Evolutionary conservation across 768 basidiomycete genomes (phyloP), one percentile per base, ranked within the genome.

Genomic region (Mycena latifolia): DNA sequence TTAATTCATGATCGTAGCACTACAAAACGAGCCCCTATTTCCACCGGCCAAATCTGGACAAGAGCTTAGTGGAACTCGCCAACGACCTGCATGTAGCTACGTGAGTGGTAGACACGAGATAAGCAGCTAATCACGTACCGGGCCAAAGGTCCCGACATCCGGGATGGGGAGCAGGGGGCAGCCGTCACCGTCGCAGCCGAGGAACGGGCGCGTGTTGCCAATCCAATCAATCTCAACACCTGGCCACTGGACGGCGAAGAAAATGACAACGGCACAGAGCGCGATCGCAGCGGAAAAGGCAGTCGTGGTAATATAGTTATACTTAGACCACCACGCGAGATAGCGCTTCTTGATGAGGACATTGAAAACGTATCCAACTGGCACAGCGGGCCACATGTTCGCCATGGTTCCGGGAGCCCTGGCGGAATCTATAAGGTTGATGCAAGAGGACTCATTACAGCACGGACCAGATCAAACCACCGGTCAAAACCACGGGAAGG

Each of bases 221-320:
- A 69, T 70, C 77, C 77, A 80, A 47, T 74, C 64, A 57, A 81
- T 65, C 29, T 53, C 33, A 24, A 75, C 64, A 12, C 61, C 69
- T 2, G 65, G 72, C 53, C 73, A 67, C 55, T 78, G 64, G 18
- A 80, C 58, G 9, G 72, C 76, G 64, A 79, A 80, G 75, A 82
- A 81, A 52, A 79, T 77, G 41, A 80, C 69, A 51, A 82, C 69
- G 20, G 74, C 79, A 5, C 70, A 72, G 55, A 82, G 65, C 39
- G 78, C 79, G 54, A 80, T 78, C 51, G 75, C 79, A 22, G 74
- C 65, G 65, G 69, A 64, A 67, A 75, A 77, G 6, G 77, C 78
- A 28, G 75, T 74, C 20, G 78, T 73, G 46, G 77, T 72, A 51
- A 78, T 71, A 64, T 43, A 43, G n/a, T 43, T 43, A 10, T 43